Percentiles rank a stretch among this genome's conserved stretches.
Conservation (phyloP, 2,329 filamentous ascomycete genomes). For the Zymoseptoria tritici region DNA sequence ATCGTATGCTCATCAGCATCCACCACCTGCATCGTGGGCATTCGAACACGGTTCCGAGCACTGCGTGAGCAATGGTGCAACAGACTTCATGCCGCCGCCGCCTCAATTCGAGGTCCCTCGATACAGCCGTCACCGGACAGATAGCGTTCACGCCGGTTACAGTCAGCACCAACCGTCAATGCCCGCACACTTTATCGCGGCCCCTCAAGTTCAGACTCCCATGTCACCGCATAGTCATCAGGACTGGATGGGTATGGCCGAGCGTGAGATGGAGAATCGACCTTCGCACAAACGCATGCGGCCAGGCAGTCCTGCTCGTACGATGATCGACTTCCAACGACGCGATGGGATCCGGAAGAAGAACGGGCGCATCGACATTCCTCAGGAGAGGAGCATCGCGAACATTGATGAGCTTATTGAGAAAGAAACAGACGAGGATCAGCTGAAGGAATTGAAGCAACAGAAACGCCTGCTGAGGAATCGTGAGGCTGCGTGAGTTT, state of each 20-base stretch:
- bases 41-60: conserved; percentile 58
- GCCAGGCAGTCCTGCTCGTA: conserved; percentile 56
- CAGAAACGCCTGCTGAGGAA: conserved; percentile 93
- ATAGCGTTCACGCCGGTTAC: conserved; percentile 32
- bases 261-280: conserved; percentile 43
- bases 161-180: conserved; percentile 33
- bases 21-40: conserved; percentile 48
- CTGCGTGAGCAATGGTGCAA: conserved; percentile 66
- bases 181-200: conserved; percentile 37
- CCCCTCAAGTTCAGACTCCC: conserved; percentile 46
- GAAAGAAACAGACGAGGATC: conserved; percentile 78
- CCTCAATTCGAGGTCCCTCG: conserved; percentile 37
- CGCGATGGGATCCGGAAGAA: conserved; percentile 95
- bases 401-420: conserved; percentile 93
- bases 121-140: conserved; percentile 9
- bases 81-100: conserved; percentile 48
- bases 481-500: conserved; percentile 81
- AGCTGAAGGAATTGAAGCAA: conserved; percentile 97
- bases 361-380: conserved; percentile 97
- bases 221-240: conserved; percentile 57
- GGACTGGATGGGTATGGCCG: conserved; percentile 48
- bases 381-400: conserved; percentile 80
- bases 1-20: conserved; percentile 59
- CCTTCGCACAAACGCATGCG: conserved; percentile 50
- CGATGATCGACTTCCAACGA: conserved; percentile 41